phyloP scores from a whole-genome alignment of 148 eudicot species.

The Tetragonia tetragonoides region DNA sequence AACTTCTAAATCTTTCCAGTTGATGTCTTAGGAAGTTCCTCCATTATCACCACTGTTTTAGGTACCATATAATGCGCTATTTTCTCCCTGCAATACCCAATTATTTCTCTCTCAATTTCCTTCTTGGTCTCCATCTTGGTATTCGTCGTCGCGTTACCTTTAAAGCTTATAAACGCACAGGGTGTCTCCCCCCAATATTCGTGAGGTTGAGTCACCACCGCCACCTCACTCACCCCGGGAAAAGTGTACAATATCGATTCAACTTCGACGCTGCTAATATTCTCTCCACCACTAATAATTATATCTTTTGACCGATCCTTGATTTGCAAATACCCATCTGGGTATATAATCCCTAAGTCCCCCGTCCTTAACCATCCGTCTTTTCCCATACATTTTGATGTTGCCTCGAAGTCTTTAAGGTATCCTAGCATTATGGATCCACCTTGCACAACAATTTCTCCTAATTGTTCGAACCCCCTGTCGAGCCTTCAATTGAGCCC shows the following conservation, averaged over 20 bases:
- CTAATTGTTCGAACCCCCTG: conserved; percentile 59
- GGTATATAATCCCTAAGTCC: conserved; percentile 62
- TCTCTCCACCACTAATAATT: conserved; percentile 48
- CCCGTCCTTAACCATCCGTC: conserved; percentile 73
- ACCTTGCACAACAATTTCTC: conserved; percentile 55
- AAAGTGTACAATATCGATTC: conserved; percentile 36
- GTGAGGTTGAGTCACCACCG: conserved; percentile 38
- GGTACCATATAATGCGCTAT: conserved; percentile 65
- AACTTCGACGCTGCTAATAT: conserved; percentile 37
- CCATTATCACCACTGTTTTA: conserved; percentile 50
- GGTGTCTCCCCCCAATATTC: conserved; percentile 50
- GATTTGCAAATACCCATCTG: conserved; percentile 63
- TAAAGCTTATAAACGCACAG: conserved; percentile 48
- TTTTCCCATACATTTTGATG: conserved; percentile 33
- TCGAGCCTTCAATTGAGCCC: conserved; percentile 44
- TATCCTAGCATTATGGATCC: conserved; percentile 60
- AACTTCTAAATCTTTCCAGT: conserved; percentile 66
- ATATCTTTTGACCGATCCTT: conserved; percentile 64
- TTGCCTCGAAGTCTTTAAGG: conserved; percentile 46
- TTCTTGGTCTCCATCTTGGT: neutral
- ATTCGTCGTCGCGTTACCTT: neutral
- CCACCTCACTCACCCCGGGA: conserved; percentile 37
- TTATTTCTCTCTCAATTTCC: conserved; percentile 36
- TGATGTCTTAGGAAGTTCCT: conserved; percentile 60
- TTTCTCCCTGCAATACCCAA: conserved; percentile 45